Conservation (phyloP, 1,284 basidiomycete species). For the Prillingera fragicola region DNA sequence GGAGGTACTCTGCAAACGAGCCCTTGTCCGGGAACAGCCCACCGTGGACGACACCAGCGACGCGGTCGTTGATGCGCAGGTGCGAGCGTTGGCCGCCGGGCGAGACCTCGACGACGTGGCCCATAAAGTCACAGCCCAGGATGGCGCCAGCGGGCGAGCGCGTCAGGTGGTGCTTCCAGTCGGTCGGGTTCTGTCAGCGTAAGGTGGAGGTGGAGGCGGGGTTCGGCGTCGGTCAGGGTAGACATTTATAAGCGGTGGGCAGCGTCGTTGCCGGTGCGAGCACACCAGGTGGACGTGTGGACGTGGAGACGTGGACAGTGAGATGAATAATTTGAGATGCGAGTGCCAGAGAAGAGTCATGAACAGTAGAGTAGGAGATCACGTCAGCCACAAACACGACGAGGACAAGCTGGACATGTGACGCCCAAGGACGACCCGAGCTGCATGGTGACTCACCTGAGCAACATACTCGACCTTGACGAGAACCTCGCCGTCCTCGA, state of each 20-base stretch:
- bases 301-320: too few relatives aligned
- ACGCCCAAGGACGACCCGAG: too few relatives aligned
- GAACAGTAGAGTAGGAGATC: too few relatives aligned
- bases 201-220: too few relatives aligned
- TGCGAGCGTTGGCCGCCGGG: constrained; percentile 1
- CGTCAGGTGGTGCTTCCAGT: constrained; percentile 35
- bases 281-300: too few relatives aligned
- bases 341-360: too few relatives aligned
- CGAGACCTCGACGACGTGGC: constrained; percentile 47
- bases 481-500: constrained; percentile 39
- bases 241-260: too few relatives aligned
- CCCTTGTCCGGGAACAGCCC: constrained; percentile 41
- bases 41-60: constrained; percentile 52
- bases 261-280: too few relatives aligned
- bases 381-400: too few relatives aligned
- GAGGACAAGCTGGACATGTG: too few relatives aligned
- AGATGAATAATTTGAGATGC: too few relatives aligned
- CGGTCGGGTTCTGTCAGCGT: constrained; percentile 41
- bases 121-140: constrained; percentile 46
- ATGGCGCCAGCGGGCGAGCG: constrained; percentile 8
- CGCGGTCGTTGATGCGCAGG: constrained; percentile 48
- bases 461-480: constrained; percentile 43
- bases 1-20: constrained; percentile 50
- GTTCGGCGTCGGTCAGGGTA: too few relatives aligned
- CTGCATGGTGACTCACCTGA: constrained; percentile 32